A percentile compares a stretch with the other conserved stretches of the same genome.
phyloP scores from a whole-genome alignment of 495 filamentous ascomycete genomes.

The Talaromyces stipitatus region DNA sequence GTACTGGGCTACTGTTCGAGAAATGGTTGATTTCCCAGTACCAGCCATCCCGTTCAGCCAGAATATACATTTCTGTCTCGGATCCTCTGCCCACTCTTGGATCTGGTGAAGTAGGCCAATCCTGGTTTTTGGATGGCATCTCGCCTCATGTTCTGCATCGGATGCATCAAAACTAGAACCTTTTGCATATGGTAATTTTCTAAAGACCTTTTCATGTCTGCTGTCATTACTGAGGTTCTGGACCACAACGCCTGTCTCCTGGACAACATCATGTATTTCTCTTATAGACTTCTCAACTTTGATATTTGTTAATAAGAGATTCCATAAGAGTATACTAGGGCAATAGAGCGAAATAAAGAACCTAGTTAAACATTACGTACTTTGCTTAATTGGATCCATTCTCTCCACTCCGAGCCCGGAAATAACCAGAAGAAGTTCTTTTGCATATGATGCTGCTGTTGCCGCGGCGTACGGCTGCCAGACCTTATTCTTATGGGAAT shows the following conservation, averaged over 20 bases:
- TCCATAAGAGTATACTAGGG: neutral
- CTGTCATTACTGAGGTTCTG: neutral
- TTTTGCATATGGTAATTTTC: neutral
- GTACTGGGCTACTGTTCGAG: conserved; percentile 18
- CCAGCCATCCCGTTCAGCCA: conserved; percentile 21
- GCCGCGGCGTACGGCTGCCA: conserved; percentile 27
- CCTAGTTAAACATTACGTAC: conserved; percentile 1
- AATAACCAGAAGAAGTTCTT: conserved; percentile 17
- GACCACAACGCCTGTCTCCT: neutral
- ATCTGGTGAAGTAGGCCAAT: conserved; percentile 24
- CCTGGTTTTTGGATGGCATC: conserved; percentile 25
- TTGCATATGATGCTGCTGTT: conserved; percentile 28
- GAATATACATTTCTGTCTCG: conserved; percentile 7
- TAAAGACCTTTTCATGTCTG: neutral
- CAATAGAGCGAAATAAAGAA: neutral
- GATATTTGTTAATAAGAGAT: neutral
- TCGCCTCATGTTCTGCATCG: neutral
- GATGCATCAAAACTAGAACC: neutral
- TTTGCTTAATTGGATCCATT: neutral
- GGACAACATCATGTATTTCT: conserved; percentile 1
- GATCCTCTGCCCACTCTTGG: conserved; percentile 19
- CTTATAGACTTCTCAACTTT: neutral
- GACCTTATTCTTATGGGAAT: too few species aligned
- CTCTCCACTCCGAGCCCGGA: neutral
- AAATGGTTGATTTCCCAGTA: conserved; percentile 37